phyloP scores from a whole-genome alignment of 2,329 filamentous ascomycete genomes.

The Cladosporium phlei region DNA sequence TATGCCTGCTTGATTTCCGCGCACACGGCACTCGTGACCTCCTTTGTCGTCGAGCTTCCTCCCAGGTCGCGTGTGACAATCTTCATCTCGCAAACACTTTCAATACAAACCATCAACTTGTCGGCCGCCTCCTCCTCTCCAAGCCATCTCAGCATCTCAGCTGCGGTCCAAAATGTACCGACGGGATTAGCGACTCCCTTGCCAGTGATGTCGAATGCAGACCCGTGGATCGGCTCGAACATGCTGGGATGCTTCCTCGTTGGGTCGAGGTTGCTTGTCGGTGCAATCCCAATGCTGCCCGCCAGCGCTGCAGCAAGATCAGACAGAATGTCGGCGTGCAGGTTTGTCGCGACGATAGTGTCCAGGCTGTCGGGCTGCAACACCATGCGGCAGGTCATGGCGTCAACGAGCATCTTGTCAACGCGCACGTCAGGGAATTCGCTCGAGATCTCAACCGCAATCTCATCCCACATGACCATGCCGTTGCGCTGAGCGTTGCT shows the following conservation, averaged over 20 bases:
- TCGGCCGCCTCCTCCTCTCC: conserved; percentile 50
- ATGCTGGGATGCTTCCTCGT: conserved; percentile 55
- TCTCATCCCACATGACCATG: conserved; percentile 65
- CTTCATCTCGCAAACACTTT: conserved; percentile 49
- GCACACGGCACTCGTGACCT: conserved; percentile 42
- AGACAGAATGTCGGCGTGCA: conserved; percentile 63
- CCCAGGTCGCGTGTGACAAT: conserved; percentile 53
- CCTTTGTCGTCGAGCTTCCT: conserved; percentile 39
- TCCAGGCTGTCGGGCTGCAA: conserved; percentile 56
- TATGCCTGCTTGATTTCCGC: conserved; percentile 29
- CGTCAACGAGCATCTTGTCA: conserved; percentile 64
- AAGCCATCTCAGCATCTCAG: conserved; percentile 56
- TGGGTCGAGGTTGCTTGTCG: conserved; percentile 65
- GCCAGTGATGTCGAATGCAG: conserved; percentile 55
- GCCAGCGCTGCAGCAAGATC: conserved; percentile 66
- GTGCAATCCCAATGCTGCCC: conserved; percentile 67
- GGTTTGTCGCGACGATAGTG: conserved; percentile 60
- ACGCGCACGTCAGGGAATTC: conserved; percentile 58
- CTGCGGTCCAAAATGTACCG: conserved; percentile 55
- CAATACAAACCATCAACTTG: conserved; percentile 49
- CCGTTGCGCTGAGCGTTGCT: conserved; percentile 62
- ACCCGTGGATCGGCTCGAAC: conserved; percentile 60
- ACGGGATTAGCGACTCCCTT: conserved; percentile 56
- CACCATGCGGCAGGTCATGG: conserved; percentile 62
- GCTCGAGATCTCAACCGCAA: conserved; percentile 50